Evolutionary conservation across 1,284 basidiomycete species (phyloP).

Genomic region (Anthracocystis panici-leucophaei): DNA sequence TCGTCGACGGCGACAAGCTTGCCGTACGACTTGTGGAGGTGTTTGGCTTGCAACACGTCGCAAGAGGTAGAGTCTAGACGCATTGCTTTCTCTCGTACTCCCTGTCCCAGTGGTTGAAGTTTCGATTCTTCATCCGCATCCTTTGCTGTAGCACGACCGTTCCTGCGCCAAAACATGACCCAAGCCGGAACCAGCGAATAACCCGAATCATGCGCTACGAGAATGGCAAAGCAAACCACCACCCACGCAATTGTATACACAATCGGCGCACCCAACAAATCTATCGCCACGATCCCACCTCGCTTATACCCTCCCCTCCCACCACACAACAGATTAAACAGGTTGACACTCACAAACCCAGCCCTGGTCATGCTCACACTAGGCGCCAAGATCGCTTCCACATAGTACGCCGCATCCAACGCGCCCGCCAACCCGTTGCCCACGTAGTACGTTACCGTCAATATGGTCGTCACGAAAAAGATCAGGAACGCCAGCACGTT

Average conservation of each 20-base stretch:
- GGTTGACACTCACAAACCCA: slow-evolving; percentile 79
- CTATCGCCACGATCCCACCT: slow-evolving; percentile 70
- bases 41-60: slow-evolving; percentile 77
- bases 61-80: slow-evolving; percentile 70
- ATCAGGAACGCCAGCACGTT: slow-evolving; percentile 80
- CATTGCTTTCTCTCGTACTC: slow-evolving; percentile 75
- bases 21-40: slow-evolving; percentile 77
- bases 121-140: slow-evolving; percentile 22
- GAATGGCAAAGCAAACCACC: slow-evolving; percentile 74
- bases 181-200: slow-evolving; percentile 14
- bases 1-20: slow-evolving; percentile 78
- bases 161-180: slow-evolving; percentile 14
- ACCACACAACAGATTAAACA: slow-evolving; percentile 81
- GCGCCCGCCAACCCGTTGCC: slow-evolving; percentile 73
- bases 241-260: slow-evolving; percentile 76
- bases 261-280: slow-evolving; percentile 80
- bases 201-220: slow-evolving; percentile 77
- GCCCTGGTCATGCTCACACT: slow-evolving; percentile 80
- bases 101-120: slow-evolving; percentile 60
- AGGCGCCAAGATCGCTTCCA: slow-evolving; percentile 77
- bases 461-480: slow-evolving; percentile 75
- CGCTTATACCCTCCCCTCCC: slow-evolving; percentile 74
- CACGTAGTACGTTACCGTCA: slow-evolving; percentile 79
- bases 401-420: slow-evolving; percentile 78
- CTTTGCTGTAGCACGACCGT: not conserved